Percentiles rank a stretch among this genome's conserved stretches.
Evolutionary conservation across 805 yeast genomes (phyloP).

Genomic region (Suhomyces sp.): DNA sequence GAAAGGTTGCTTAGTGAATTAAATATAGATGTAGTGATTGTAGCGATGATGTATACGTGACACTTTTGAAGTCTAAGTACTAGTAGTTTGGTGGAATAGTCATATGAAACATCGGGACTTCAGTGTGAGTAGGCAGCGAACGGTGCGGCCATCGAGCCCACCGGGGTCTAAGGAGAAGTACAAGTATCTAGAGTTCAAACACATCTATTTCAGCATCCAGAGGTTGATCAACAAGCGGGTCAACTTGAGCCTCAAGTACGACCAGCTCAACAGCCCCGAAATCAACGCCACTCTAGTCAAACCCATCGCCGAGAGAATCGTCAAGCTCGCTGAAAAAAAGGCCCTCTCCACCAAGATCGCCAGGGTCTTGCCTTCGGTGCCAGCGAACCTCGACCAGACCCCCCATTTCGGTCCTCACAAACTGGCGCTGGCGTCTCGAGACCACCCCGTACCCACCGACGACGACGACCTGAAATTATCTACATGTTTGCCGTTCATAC

Average conservation of each 20-base stretch:
- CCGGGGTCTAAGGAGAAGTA: constrained; percentile 14
- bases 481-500: constrained; percentile 25
- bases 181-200: constrained; percentile 34
- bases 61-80: background rate
- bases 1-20: background rate
- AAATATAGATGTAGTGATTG: background rate
- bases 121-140: background rate
- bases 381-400: constrained; percentile 17
- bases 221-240: constrained; percentile 42
- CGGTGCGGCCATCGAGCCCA: background rate
- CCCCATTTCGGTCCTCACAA: constrained; percentile 19
- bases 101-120: constrained; percentile 3
- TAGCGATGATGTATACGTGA: background rate
- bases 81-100: background rate
- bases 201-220: constrained; percentile 38
- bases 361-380: constrained; percentile 25
- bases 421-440: constrained; percentile 8
- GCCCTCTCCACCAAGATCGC: constrained; percentile 31
- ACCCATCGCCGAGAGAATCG: constrained; percentile 42
- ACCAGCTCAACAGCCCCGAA: constrained; percentile 52
- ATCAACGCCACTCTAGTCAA: constrained; percentile 44
- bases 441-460: background rate
- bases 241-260: constrained; percentile 45
- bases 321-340: constrained; percentile 38
- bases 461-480: constrained; percentile 20